These are phyloP conservation scores for Yamadazyma trypodendri DNA, from an alignment of 1,139 yeast species.

Conservation along the genomic window DNA sequence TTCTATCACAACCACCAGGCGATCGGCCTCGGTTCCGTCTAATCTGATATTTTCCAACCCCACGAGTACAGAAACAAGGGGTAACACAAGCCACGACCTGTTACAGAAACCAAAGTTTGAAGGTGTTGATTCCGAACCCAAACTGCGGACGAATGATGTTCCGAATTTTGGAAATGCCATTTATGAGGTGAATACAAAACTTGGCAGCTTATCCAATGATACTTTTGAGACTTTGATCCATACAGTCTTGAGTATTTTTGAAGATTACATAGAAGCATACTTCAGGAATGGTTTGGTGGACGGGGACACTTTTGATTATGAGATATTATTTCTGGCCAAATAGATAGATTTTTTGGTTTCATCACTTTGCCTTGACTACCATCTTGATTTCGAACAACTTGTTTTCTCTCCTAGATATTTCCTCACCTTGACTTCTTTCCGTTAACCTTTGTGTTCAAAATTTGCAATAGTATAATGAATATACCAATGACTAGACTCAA, in stretches of 20 bases:
- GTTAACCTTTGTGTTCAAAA: slow-evolving; percentile 6
- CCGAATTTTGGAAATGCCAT: slow-evolving; percentile 1
- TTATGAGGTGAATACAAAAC: slow-evolving; percentile 11
- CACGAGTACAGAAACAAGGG: not conserved
- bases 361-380: too few species aligned
- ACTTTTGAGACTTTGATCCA: slow-evolving; percentile 8
- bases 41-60: not conserved
- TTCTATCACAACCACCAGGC: not conserved
- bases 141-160: not conserved
- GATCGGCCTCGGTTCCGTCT: not conserved
- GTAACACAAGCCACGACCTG: not conserved
- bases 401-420: too few species aligned
- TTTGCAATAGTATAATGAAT: slow-evolving; percentile 13
- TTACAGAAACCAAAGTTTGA: not conserved
- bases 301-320: slow-evolving; percentile 12
- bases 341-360: too few species aligned
- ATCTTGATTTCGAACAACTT: too few species aligned
- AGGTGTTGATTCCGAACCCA: not conserved
- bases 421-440: slow-evolving; percentile 1
- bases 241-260: slow-evolving; percentile 10
- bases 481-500: slow-evolving; percentile 14
- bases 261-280: slow-evolving; percentile 10
- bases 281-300: slow-evolving; percentile 5
- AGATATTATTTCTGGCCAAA: too few species aligned
- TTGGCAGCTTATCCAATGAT: slow-evolving; percentile 8